Percentiles rank a stretch among this genome's conserved stretches.
Conservation (phyloP, 2,329 filamentous ascomycete species). For the Neoscytalidium dimidiatum region DNA sequence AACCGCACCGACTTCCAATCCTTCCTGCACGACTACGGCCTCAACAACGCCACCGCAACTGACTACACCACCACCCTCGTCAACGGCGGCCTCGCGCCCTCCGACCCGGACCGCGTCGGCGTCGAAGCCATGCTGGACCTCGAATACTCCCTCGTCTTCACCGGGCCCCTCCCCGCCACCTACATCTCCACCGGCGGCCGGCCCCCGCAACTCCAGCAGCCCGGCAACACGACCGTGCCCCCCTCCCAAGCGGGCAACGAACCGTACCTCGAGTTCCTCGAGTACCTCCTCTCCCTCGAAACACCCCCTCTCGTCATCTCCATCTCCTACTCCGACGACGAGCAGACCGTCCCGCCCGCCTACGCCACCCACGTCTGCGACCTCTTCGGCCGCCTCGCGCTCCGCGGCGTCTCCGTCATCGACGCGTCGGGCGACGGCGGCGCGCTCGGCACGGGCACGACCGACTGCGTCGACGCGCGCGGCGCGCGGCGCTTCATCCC, state of each 20-base stretch:
- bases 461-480: constrained; percentile 45
- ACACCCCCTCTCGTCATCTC: constrained; percentile 60
- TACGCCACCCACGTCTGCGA: constrained; percentile 66
- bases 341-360: constrained; percentile 61
- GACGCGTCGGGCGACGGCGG: constrained; percentile 53
- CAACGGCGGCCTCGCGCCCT: constrained; percentile 30
- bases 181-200: constrained; percentile 64
- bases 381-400: constrained; percentile 55
- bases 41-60: constrained; percentile 44
- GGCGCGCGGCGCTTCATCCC: constrained; percentile 49
- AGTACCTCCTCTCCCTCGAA: constrained; percentile 55
- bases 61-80: constrained; percentile 45
- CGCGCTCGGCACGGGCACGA: constrained; percentile 37
- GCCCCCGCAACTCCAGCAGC: constrained; percentile 53
- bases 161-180: constrained; percentile 55
- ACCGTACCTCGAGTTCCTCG: constrained; percentile 62
- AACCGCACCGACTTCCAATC: constrained; percentile 44
- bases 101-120: constrained; percentile 27
- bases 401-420: constrained; percentile 53
- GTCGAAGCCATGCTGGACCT: constrained; percentile 66
- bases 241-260: constrained; percentile 28
- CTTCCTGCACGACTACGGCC: constrained; percentile 42
- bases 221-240: constrained; percentile 24
- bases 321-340: constrained; percentile 68
- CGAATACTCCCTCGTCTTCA: constrained; percentile 60